phyloP scores from a whole-genome alignment of 768 basidiomycete species.

The Sutorius australiensis region DNA sequence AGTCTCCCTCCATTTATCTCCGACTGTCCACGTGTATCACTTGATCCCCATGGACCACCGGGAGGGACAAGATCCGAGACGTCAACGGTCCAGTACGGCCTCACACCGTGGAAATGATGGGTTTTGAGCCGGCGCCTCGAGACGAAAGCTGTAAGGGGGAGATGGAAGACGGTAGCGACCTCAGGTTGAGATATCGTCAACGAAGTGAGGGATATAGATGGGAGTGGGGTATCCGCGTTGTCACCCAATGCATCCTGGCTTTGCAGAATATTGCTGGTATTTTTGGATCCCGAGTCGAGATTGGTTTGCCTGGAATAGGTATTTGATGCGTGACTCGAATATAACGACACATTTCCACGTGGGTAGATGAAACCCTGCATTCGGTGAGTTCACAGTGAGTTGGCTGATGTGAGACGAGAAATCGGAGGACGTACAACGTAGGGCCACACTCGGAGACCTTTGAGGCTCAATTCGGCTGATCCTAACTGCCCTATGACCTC shows the following conservation, averaged over 20 bases:
- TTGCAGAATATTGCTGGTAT: background rate
- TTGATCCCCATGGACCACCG: conserved; percentile 29
- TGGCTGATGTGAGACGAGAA: background rate
- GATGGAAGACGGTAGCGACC: conserved; percentile 68
- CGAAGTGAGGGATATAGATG: conserved; percentile 52
- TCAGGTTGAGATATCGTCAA: conserved; percentile 56
- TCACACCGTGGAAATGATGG: conserved; percentile 49
- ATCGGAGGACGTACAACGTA: conserved; percentile 62
- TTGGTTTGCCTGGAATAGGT: conserved; percentile 1
- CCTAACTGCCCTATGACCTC: conserved; percentile 65
- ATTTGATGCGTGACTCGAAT: background rate
- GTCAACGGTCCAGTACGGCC: conserved; percentile 63
- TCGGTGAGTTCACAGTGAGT: background rate
- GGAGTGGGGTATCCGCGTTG: conserved; percentile 44
- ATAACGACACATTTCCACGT: background rate
- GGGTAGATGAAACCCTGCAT: conserved; percentile 41
- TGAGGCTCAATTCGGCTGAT: conserved; percentile 55
- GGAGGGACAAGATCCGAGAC: conserved; percentile 53
- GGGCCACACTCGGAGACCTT: conserved; percentile 68
- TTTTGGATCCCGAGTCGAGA: background rate
- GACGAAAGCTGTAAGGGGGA: conserved; percentile 53
- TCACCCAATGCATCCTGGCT: background rate
- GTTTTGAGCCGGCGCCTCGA: conserved; percentile 46
- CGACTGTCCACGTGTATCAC: conserved; percentile 35
- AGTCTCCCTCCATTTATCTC: conserved; percentile 46